Conservation (phyloP, 495 filamentous ascomycete species). For the Annulohypoxylon moriforme region DNA sequence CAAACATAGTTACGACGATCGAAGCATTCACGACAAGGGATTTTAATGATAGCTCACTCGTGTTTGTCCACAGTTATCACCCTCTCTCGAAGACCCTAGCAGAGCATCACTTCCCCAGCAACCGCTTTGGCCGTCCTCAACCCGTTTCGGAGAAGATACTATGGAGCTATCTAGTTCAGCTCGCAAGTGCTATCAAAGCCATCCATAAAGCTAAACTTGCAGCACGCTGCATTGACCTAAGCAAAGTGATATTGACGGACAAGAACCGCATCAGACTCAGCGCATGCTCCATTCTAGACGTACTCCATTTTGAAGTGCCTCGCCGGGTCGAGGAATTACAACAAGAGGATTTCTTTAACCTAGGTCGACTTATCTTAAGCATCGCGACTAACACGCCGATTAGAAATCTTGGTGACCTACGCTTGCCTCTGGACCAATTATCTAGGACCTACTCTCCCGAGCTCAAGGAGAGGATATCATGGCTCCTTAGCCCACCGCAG, state of each 20-base stretch:
- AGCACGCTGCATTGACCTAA: slow-evolving; percentile 82
- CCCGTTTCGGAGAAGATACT: slow-evolving; percentile 80
- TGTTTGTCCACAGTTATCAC: slow-evolving; percentile 94
- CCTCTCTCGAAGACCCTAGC: slow-evolving; percentile 89
- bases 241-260: slow-evolving; percentile 85
- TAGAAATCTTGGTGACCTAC: slow-evolving; percentile 64
- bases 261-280: slow-evolving; percentile 89
- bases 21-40: slow-evolving; percentile 92
- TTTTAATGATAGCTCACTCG: slow-evolving; percentile 93
- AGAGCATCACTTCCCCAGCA: slow-evolving; percentile 79
- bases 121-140: slow-evolving; percentile 54
- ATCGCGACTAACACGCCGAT: slow-evolving; percentile 74
- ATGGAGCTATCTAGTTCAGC: slow-evolving; percentile 94
- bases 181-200: slow-evolving; percentile 85
- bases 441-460: slow-evolving; percentile 75
- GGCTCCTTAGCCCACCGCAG: slow-evolving; percentile 73
- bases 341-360: slow-evolving; percentile 84
- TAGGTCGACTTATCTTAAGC: slow-evolving; percentile 84
- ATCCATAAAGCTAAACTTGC: slow-evolving; percentile 86
- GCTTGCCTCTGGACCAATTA: slow-evolving; percentile 75
- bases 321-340: slow-evolving; percentile 79
- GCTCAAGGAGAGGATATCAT: slow-evolving; percentile 78
- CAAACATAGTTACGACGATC: slow-evolving; percentile 85
- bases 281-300: slow-evolving; percentile 87
- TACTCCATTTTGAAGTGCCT: slow-evolving; percentile 78